Percentiles rank a stretch among this genome's conserved stretches.
Evolutionary conservation across 2,329 filamentous ascomycete genomes (phyloP).

Genomic region (Penicillium occitanis): DNA sequence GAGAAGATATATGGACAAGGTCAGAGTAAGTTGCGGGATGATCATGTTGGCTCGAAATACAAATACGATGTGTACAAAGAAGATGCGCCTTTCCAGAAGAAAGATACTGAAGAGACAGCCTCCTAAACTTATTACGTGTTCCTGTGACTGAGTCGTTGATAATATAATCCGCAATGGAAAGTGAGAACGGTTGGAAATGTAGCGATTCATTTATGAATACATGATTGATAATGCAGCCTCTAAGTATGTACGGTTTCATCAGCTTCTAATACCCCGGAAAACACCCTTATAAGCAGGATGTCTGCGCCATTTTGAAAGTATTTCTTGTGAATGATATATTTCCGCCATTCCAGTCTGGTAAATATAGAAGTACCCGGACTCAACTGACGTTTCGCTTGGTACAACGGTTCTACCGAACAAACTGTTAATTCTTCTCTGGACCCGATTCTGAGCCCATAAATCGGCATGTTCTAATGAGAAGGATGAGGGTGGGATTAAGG

Average conservation of each 20-base stretch:
- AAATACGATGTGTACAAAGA: constrained; percentile 64
- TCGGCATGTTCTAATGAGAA: not conserved
- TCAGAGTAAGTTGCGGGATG: constrained; percentile 56
- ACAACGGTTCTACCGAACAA: not conserved
- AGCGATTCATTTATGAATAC: too few relatives aligned
- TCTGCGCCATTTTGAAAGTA: constrained; percentile 33
- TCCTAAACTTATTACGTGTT: too few relatives aligned
- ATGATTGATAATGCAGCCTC: too few relatives aligned
- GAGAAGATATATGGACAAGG: constrained; percentile 65
- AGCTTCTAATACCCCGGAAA: not conserved
- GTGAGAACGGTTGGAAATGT: too few relatives aligned
- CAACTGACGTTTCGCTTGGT: not conserved
- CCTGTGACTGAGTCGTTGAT: too few relatives aligned
- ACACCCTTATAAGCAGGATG: constrained; percentile 22
- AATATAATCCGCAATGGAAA: too few relatives aligned
- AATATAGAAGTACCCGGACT: constrained; percentile 50
- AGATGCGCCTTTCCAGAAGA: constrained; percentile 40
- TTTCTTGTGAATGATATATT: constrained; percentile 40
- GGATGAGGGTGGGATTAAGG: not conserved
- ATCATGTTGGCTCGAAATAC: constrained; percentile 61
- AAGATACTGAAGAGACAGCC: not conserved
- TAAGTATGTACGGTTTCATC: not conserved
- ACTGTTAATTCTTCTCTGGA: not conserved
- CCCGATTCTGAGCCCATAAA: not conserved
- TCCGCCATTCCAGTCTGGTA: constrained; percentile 58